Evolutionary conservation across 1,284 basidiomycete genomes (phyloP).

Genomic region (Anthracocystis setariae): DNA sequence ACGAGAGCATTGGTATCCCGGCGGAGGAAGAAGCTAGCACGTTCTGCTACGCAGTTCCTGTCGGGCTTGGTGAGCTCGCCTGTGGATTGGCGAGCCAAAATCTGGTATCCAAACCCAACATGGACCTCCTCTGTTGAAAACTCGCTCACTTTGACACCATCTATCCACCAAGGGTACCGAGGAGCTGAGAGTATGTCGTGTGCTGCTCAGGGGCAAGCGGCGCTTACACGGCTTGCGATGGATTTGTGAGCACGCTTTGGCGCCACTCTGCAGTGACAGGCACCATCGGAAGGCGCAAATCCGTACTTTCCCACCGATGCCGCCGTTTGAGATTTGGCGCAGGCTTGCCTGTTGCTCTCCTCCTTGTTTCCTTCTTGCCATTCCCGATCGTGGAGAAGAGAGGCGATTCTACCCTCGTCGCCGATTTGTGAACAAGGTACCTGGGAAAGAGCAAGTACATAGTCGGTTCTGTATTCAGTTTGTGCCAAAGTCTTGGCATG

Average conservation of each 20-base stretch:
- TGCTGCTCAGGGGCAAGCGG: neutral
- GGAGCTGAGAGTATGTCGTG: conserved; percentile 8
- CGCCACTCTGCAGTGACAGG: neutral
- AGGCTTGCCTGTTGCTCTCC: neutral
- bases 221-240: neutral
- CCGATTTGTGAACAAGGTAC: no score
- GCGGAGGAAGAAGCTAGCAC: no score
- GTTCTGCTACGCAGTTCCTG: no score
- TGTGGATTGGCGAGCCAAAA: no score
- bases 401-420: no score
- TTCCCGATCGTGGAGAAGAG: no score
- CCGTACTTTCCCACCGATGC: conserved; percentile 22
- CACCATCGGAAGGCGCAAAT: conserved; percentile 22
- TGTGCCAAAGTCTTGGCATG: neutral
- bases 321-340: conserved; percentile 23
- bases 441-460: neutral
- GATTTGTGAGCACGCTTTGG: conserved; percentile 26
- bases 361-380: neutral
- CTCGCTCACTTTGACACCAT: neutral
- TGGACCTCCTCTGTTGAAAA: no score
- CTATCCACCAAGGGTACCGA: neutral
- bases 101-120: no score
- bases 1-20: no score
- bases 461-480: neutral
- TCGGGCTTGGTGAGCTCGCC: no score